These are phyloP conservation scores for Mortierella sp. DNA, from an alignment of 371 early-diverging fungal species.

Conservation along the genomic window DNA sequence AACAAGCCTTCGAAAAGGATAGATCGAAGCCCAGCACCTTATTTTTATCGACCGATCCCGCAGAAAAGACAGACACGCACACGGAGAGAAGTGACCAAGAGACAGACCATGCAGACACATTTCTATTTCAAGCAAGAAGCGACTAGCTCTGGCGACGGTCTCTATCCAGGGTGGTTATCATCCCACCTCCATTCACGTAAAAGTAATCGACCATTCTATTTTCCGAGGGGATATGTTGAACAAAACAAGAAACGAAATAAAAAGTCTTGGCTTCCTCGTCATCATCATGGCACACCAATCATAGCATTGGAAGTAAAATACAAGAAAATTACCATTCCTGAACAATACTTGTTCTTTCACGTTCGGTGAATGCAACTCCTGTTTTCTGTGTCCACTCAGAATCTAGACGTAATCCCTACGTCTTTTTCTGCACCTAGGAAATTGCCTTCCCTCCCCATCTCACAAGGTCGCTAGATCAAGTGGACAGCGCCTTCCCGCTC, in stretches of 20 bases:
- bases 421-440: not conserved
- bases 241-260: not conserved
- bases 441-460: not conserved
- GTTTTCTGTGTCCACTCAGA: too few species aligned
- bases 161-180: not conserved
- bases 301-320: not conserved
- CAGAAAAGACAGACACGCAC: too few species aligned
- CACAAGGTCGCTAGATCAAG: conserved; percentile 3
- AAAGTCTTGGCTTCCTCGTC: conserved; percentile 7
- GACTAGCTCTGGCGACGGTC: not conserved
- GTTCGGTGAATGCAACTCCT: too few species aligned
- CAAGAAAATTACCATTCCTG: conserved; percentile 1
- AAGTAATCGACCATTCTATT: not conserved
- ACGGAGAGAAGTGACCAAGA: too few species aligned
- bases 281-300: not conserved
- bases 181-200: not conserved
- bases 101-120: not conserved
- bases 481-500: not conserved
- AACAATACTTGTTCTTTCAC: not conserved
- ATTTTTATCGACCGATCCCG: too few species aligned
- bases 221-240: not conserved
- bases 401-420: not conserved
- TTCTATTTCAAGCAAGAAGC: not conserved
- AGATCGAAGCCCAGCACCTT: too few species aligned
- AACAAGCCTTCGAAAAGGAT: too few species aligned